Evolutionary conservation across 768 basidiomycete genomes (phyloP), one percentile per base, ranked within the genome.

Genomic region (Cubamyces sp.): DNA sequence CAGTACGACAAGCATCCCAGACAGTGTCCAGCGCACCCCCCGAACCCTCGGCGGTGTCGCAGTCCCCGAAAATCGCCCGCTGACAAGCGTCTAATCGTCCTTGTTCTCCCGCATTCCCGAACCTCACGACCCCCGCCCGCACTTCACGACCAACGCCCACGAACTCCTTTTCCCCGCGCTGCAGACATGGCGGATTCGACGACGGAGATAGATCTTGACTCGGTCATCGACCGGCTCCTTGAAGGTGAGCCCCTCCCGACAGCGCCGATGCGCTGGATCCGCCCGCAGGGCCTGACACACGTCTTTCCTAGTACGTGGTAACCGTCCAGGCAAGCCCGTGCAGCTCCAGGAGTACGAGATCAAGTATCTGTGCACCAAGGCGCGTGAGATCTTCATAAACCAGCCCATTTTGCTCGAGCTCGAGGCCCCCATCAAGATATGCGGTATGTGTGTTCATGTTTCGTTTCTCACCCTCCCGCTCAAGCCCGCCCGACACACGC

Each of bases 351-450:
- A 99, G 78, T 97, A 96, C 81, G 96, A 99, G 82, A 98, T 99
- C 86, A 96, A 95, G 77, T 94, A 96, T 76, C 85, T 99, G 66
- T 99, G 96, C 82, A 97, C 95, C 74, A 97, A 94, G 82, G 96
- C 96, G 54, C 84, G 96, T 69, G 97, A 99, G 79, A 98, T 99
- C 74, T 98, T 99, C 81, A 98, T 99, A 79, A 93, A 92, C 78
- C 96, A 99, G 75, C 96, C 96, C 64, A 98, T 98, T 75, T 81
- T 98, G 64, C 84, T 98, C 75, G 96, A 98, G 79, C 82, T 98
- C 68, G 97, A 98, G 77, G 97, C 96, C 54, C 96, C 96, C 69
- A 98, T 99, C 81, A 99, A 99, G 87, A 99, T 99, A 76, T 98
- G 97, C 74, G 96, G 96, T 96, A 67, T 70, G 93, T 56, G 55